These are phyloP conservation scores for Tuber magnatum DNA, from an alignment of 495 filamentous ascomycete genomes.

Conservation along the genomic window DNA sequence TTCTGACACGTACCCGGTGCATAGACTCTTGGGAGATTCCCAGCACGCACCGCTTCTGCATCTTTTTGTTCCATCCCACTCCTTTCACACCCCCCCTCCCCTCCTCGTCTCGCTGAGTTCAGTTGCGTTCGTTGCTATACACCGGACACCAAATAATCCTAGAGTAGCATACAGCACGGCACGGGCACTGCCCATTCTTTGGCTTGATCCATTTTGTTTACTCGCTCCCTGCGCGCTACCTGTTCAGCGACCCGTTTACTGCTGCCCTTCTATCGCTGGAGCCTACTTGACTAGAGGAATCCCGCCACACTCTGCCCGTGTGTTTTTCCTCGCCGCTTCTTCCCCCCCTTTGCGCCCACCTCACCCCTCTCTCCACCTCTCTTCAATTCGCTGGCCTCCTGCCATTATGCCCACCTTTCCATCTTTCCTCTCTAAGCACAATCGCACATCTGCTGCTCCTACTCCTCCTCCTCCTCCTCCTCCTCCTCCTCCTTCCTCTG, in stretches of 20 bases:
- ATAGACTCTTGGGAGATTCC: conserved; percentile 9
- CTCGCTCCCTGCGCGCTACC: background rate
- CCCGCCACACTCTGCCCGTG: conserved; percentile 6
- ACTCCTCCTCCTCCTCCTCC: conserved; percentile 14
- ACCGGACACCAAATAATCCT: background rate
- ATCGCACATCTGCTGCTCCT: conserved; percentile 20
- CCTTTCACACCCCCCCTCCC: background rate
- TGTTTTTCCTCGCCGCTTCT: conserved; percentile 8
- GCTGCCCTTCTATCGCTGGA: background rate
- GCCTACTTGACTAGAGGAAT: conserved; percentile 6
- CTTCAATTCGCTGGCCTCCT: background rate
- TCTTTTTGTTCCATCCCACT: background rate
- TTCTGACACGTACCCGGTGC: conserved; percentile 27
- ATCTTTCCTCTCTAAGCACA: conserved; percentile 20
- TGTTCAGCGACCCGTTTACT: conserved; percentile 2
- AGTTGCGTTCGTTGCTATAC: background rate
- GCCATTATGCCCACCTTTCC: conserved; percentile 26
- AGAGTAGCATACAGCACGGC: background rate
- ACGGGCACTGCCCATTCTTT: background rate
- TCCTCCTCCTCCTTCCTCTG: conserved; percentile 3
- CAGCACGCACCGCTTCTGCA: conserved; percentile 3
- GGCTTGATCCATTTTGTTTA: background rate
- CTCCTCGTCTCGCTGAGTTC: background rate
- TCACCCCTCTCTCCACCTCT: background rate
- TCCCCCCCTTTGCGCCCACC: conserved; percentile 13